Evolutionary conservation across 192 early-diverging fungal species (phyloP).

Genomic region (Podila minutissima): DNA sequence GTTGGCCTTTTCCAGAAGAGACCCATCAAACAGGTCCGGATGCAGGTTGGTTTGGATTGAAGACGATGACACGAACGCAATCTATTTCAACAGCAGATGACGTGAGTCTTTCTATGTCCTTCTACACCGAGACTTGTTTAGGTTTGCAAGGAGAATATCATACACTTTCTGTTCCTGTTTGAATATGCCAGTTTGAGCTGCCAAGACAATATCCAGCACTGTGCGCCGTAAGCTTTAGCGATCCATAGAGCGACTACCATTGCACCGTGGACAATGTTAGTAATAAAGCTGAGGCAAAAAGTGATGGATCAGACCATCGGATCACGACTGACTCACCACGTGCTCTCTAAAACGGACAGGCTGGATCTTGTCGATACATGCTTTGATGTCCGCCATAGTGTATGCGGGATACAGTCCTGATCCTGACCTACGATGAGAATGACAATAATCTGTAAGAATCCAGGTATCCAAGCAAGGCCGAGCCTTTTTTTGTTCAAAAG

Average conservation of each 20-base stretch:
- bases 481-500: constrained; percentile 2
- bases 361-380: constrained; percentile 69
- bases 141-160: neutral
- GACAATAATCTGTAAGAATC: too few relatives aligned
- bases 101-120: neutral
- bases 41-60: constrained; percentile 56
- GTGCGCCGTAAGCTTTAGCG: constrained; percentile 62
- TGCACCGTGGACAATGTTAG: neutral
- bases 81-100: constrained; percentile 6
- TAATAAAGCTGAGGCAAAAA: constrained; percentile 18
- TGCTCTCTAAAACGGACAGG: constrained; percentile 66
- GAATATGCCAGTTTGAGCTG: constrained; percentile 77
- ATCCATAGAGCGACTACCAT: constrained; percentile 45
- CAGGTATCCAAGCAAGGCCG: neutral
- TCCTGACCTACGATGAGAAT: constrained; percentile 4
- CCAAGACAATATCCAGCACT: constrained; percentile 82
- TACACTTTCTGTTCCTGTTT: constrained; percentile 66
- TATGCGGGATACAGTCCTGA: constrained; percentile 57
- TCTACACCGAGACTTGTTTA: neutral
- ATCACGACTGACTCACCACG: constrained; percentile 46
- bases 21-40: constrained; percentile 58
- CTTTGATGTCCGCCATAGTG: constrained; percentile 62
- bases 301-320: neutral
- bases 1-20: constrained; percentile 53
- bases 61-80: constrained; percentile 58